Evolutionary conservation across 306 rosid species (phyloP).

Genomic region (Sesbania bispinosa): DNA sequence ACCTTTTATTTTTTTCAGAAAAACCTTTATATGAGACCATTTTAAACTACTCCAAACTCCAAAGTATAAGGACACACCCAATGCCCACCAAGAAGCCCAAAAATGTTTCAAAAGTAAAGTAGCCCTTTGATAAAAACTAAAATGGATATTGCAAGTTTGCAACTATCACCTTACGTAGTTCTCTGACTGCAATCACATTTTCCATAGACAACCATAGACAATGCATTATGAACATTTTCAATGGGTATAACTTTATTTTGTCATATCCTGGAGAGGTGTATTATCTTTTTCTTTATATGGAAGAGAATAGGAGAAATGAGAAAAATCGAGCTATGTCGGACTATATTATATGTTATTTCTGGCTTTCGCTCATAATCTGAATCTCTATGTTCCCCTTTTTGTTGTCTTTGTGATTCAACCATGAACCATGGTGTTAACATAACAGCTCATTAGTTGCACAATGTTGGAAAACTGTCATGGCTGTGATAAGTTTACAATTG

Average conservation of each 20-base stretch:
- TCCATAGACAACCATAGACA: no score
- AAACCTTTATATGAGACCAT: background rate
- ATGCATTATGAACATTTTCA: background rate
- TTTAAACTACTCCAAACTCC: background rate
- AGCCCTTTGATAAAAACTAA: background rate
- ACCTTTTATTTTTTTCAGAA: background rate
- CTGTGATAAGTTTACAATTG: constrained; percentile 8
- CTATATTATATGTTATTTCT: background rate
- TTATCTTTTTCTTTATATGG: background rate
- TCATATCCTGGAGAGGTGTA: background rate
- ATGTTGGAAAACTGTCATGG: background rate
- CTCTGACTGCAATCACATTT: no score
- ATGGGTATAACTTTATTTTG: background rate
- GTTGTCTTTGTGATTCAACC: background rate
- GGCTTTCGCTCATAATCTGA: background rate
- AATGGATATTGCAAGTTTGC: no score
- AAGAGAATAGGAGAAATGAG: background rate
- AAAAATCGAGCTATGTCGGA: background rate
- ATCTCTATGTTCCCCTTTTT: background rate
- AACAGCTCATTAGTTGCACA: background rate
- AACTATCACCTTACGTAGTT: no score
- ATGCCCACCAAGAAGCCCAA: background rate
- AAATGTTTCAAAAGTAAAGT: background rate
- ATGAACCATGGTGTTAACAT: no score
- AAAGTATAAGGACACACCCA: background rate